Percentiles rank a stretch among this genome's conserved stretches.
Evolutionary conservation across 768 basidiomycete species (phyloP).

Genomic region (Glaciozyma martinii): DNA sequence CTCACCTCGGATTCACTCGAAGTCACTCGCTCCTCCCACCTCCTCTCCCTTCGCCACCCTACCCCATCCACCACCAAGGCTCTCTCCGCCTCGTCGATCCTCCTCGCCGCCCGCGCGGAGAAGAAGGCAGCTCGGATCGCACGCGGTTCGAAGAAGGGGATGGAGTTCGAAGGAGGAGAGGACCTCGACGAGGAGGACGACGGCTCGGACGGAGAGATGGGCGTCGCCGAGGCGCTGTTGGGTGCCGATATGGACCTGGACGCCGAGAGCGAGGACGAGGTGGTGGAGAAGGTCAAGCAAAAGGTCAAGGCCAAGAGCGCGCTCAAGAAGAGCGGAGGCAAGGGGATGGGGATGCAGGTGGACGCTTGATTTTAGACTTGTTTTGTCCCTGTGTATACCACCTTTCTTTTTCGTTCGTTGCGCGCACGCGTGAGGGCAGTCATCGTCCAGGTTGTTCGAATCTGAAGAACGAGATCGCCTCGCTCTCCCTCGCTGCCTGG

Average conservation of each 20-base stretch:
- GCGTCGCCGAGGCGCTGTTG: conserved; percentile 20
- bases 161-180: conserved; percentile 28
- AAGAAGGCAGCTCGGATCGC: conserved; percentile 30
- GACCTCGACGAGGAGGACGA: conserved; percentile 28
- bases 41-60: conserved; percentile 31
- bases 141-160: conserved; percentile 14
- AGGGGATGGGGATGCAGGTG: conserved; percentile 24
- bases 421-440: too few relatives aligned
- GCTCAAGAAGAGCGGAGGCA: conserved; percentile 12
- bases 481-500: too few relatives aligned
- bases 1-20: conserved; percentile 33
- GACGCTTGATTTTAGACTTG: not conserved
- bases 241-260: conserved; percentile 27
- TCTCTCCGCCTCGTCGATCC: conserved; percentile 26
- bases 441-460: too few relatives aligned
- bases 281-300: conserved; percentile 17
- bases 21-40: conserved; percentile 31
- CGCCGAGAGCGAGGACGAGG: conserved; percentile 24
- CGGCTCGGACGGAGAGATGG: conserved; percentile 9
- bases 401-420: not conserved
- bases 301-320: conserved; percentile 30
- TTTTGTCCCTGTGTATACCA: not conserved
- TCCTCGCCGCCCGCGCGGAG: conserved; percentile 27
- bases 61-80: conserved; percentile 32
- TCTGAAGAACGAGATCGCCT: too few relatives aligned